Conservation (phyloP, 768 basidiomycete species). For the Russula vinacea region DNA sequence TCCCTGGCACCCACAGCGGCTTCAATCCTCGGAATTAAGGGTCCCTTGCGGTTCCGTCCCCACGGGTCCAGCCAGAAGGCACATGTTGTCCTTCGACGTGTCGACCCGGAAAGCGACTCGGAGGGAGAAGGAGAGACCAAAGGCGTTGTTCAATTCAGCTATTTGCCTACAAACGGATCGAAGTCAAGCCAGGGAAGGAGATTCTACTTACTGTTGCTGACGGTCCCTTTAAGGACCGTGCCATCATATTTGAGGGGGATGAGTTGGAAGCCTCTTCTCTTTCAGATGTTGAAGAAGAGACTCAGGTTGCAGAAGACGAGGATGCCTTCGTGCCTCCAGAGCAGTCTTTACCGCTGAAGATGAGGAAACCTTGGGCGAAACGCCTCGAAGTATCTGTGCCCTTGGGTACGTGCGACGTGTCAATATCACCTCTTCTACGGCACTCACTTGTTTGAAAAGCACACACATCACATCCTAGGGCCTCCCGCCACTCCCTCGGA, state of each 20-base stretch:
- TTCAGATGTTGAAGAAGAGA: constrained; percentile 43
- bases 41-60: constrained; percentile 58
- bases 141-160: constrained; percentile 54
- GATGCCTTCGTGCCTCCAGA: constrained; percentile 36
- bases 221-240: constrained; percentile 52
- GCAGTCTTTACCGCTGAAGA: constrained; percentile 56
- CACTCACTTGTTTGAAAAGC: constrained; percentile 16
- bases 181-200: constrained; percentile 68
- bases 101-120: constrained; percentile 47
- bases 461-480: background rate
- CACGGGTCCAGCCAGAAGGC: constrained; percentile 67
- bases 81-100: constrained; percentile 64
- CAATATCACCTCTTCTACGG: background rate
- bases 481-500: constrained; percentile 42
- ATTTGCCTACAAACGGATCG: constrained; percentile 66
- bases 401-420: constrained; percentile 10
- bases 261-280: constrained; percentile 35
- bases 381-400: constrained; percentile 39
- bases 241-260: constrained; percentile 59
- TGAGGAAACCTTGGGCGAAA: constrained; percentile 59
- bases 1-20: constrained; percentile 40
- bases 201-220: constrained; percentile 60
- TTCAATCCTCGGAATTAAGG: constrained; percentile 60
- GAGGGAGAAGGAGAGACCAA: constrained; percentile 41
- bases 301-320: constrained; percentile 43